Base-by-base conservation (phyloP, 225 moss, liverwort and hornwort genomes). In the Polytrichum commune region DNA sequence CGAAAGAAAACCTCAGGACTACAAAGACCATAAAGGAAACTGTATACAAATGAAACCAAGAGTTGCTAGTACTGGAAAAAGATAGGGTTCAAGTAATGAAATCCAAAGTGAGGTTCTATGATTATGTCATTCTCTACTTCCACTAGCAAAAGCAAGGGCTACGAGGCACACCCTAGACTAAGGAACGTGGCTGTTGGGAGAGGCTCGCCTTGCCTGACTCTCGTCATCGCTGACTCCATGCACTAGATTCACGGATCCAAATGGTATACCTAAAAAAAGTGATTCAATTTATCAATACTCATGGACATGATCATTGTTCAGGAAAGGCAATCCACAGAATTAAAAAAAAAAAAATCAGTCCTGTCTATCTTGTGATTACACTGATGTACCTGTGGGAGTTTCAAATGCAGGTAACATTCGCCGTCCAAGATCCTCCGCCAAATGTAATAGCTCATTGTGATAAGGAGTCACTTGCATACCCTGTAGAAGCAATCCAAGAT, bases 191-290 rank as follows among this genome's bases (percentile, higher is more conserved):
- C 88, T 88, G 53, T 77, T 77, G 82, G 88, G 88, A 88, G 80
- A 85, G 66, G 89, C 89, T 87, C 85, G 91, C 91, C 93, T 93
- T 93, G 93, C 93, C 92, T 94, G 93, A 86, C 93, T 97, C 94
- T 97, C 97, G 75, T 94, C 84, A 76, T 88, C 86, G 89, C 89
- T 92, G 80, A 97, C 89, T 69, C 97, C 97, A 79, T 86, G 79
- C 72, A 85, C 81, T 62, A 97, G 76, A 88, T 97, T 97, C 76
- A 97, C 94, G 70, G 97, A 97, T 80, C 97, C 97, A 79, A 81
- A 97, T 4, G 97, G 97, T 70, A 97, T 97, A 68, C 97, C 97
- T 88, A 85, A 66, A 75, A 30, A 70, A 73, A 53, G 46, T 46
- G 13, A 46, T 16, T 46, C 46, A 46, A 46, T 46, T 46, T 16